Evolutionary conservation across 306 rosid genomes (phyloP).

Genomic region (Sophora flavescens): DNA sequence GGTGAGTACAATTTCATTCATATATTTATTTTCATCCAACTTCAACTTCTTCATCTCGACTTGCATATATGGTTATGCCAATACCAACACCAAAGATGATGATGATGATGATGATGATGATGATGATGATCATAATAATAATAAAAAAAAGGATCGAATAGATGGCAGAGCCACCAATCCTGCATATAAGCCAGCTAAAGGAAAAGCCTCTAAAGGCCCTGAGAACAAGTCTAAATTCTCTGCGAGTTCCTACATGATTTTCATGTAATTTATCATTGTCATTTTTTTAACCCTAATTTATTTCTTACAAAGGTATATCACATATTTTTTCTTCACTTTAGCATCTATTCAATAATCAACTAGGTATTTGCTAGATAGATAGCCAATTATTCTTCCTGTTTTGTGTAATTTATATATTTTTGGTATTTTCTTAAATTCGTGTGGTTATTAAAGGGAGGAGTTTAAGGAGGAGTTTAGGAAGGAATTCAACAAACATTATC

Average conservation of each 20-base stretch:
- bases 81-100: too few species aligned
- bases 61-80: background rate
- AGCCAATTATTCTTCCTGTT: background rate
- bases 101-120: too few species aligned
- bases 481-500: conserved; percentile 71
- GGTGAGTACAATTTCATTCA: conserved; percentile 43
- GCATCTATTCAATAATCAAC: too few species aligned
- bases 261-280: conserved; percentile 52
- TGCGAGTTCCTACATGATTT: conserved; percentile 72
- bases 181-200: conserved; percentile 37
- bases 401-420: background rate
- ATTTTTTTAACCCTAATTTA: background rate
- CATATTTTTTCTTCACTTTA: background rate
- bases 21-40: background rate
- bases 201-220: conserved; percentile 69
- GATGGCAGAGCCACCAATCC: conserved; percentile 48
- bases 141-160: conserved; percentile 42
- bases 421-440: background rate
- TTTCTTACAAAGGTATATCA: background rate
- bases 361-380: too few species aligned
- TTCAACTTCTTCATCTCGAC: background rate
- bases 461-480: conserved; percentile 53
- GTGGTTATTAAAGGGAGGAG: conserved; percentile 58
- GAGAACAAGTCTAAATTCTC: conserved; percentile 83
- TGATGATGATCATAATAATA: too few species aligned